Evolutionary conservation across 306 rosid species (phyloP).

Genomic region (Quercus rubra): DNA sequence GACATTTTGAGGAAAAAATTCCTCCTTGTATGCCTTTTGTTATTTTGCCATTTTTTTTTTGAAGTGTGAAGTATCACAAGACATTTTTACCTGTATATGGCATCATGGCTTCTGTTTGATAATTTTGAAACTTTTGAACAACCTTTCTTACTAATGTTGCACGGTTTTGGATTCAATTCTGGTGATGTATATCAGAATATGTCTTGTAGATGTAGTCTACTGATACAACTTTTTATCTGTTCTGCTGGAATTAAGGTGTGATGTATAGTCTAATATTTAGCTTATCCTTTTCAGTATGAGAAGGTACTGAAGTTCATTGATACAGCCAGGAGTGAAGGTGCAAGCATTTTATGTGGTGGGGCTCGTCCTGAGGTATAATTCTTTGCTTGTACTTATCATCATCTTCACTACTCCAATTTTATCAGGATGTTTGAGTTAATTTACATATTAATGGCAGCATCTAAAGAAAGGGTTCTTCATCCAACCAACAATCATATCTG

Average conservation of each 20-base stretch:
- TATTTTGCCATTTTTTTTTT: neutral
- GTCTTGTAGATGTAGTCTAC: neutral
- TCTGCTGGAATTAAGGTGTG: slow-evolving; percentile 11
- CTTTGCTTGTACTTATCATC: slow-evolving; percentile 10
- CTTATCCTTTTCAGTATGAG: slow-evolving; percentile 64
- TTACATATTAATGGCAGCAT: slow-evolving; percentile 58
- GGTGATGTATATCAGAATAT: neutral
- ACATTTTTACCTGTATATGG: neutral
- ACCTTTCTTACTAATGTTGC: neutral
- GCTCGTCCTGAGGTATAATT: slow-evolving; percentile 82
- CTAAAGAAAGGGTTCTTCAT: slow-evolving; percentile 79
- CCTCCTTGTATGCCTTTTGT: neutral
- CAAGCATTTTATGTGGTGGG: slow-evolving; percentile 82
- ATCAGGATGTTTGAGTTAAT: neutral
- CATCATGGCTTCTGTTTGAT: neutral
- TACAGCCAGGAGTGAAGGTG: slow-evolving; percentile 90
- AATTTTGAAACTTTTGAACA: neutral
- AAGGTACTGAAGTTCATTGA: slow-evolving; percentile 74
- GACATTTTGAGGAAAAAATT: neutral
- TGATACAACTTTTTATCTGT: neutral
- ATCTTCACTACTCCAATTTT: slow-evolving; percentile 9
- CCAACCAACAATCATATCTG: slow-evolving; percentile 74
- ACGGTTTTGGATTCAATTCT: neutral
- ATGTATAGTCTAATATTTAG: slow-evolving; percentile 32
- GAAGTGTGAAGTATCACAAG: neutral